Conservation (phyloP, 225 moss, liverwort and hornwort genomes). For the Rhytidiadelphus loreus region DNA sequence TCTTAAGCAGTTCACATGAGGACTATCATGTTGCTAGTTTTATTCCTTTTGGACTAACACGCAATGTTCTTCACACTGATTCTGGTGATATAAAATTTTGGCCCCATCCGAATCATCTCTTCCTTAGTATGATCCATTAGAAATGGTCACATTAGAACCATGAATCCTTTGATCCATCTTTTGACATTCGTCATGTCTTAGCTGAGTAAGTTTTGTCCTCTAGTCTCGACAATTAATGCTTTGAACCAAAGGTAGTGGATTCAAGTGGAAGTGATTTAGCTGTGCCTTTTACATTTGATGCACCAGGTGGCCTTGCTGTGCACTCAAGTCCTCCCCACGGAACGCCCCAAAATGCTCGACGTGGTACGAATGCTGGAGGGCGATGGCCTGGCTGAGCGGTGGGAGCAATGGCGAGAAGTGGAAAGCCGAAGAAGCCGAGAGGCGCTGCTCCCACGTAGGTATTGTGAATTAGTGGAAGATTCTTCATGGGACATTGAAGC, state of each 20-base stretch:
- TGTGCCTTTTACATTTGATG: neutral
- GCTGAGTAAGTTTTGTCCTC: neutral
- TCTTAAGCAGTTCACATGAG: neutral
- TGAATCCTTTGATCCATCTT: neutral
- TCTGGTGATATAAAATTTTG: neutral
- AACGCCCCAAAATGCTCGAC: constrained; percentile 89
- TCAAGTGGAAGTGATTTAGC: neutral
- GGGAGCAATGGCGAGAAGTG: constrained; percentile 85
- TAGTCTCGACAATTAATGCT: neutral
- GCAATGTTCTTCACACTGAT: neutral
- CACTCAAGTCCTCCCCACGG: constrained; percentile 66
- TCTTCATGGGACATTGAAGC: constrained; percentile 89
- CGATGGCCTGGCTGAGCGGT: constrained; percentile 80
- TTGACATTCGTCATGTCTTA: neutral
- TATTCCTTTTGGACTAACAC: neutral
- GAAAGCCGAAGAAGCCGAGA: constrained; percentile 62
- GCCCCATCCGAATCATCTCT: neutral
- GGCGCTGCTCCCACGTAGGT: constrained; percentile 67
- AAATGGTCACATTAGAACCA: neutral
- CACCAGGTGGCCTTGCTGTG: constrained; percentile 74
- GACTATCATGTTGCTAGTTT: neutral
- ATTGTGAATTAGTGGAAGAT: constrained; percentile 78
- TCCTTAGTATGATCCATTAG: neutral
- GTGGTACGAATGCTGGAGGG: constrained; percentile 90
- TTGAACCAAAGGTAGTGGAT: neutral